Conservation (phyloP, 148 eudicot species). For the Drosera capensis region DNA sequence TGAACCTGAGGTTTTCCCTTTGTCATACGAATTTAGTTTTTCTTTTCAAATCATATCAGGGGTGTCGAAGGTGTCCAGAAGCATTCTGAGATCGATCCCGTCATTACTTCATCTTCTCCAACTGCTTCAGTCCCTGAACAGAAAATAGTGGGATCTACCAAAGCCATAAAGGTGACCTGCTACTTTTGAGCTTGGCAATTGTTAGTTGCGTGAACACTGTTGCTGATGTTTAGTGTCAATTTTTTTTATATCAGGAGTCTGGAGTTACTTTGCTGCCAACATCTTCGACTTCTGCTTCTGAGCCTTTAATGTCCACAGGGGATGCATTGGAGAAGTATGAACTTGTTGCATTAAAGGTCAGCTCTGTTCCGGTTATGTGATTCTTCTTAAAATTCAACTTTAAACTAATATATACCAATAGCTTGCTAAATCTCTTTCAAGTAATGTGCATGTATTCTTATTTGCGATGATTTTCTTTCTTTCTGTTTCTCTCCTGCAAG, state of each 20-base stretch:
- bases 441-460: no score
- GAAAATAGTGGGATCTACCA: slow-evolving; percentile 29
- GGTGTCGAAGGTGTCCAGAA: slow-evolving; percentile 30
- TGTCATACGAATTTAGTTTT: slow-evolving; percentile 34
- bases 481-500: no score
- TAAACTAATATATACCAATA: not conserved
- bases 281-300: slow-evolving; percentile 34
- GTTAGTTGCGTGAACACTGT: not conserved
- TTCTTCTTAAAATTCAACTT: not conserved
- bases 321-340: slow-evolving; percentile 89
- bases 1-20: slow-evolving; percentile 4
- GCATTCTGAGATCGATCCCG: slow-evolving; percentile 37
- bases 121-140: slow-evolving; percentile 33
- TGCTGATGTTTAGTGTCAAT: slow-evolving; percentile 10
- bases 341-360: slow-evolving; percentile 67
- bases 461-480: no score
- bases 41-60: slow-evolving; percentile 25
- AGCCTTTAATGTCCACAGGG: slow-evolving; percentile 65
- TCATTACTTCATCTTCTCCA: slow-evolving; percentile 30
- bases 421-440: no score
- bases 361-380: not conserved
- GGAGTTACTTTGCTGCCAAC: slow-evolving; percentile 33
- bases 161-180: slow-evolving; percentile 31
- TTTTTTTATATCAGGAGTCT: slow-evolving; percentile 37
- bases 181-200: not conserved